phyloP scores from a whole-genome alignment of 2,329 filamentous ascomycete species.

The Scytalidium lignicola region DNA sequence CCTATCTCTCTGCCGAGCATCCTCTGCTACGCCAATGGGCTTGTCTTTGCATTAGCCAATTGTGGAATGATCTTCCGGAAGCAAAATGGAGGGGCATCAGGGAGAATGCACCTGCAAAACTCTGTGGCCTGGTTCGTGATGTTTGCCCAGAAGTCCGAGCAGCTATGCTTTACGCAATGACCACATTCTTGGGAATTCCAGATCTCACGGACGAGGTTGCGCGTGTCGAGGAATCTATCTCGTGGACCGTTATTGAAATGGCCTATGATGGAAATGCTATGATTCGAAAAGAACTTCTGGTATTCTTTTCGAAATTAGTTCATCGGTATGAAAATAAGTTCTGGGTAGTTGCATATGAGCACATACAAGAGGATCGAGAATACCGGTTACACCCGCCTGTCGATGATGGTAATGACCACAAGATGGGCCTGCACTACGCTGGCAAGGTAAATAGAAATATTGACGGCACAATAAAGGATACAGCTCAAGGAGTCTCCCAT shows the following conservation, averaged over 20 bases:
- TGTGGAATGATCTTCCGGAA: conserved; percentile 87
- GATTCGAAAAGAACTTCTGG: conserved; percentile 86
- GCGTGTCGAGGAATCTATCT: conserved; percentile 84
- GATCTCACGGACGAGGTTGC: conserved; percentile 89
- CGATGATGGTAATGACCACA: conserved; percentile 53
- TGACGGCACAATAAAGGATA: conserved; percentile 53
- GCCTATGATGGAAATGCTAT: conserved; percentile 89
- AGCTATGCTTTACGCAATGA: conserved; percentile 89
- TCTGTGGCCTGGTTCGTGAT: conserved; percentile 78
- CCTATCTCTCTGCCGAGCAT: conserved; percentile 83
- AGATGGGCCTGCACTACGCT: conserved; percentile 59
- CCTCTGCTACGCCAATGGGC: conserved; percentile 91
- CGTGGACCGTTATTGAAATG: conserved; percentile 85
- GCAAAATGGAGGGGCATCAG: conserved; percentile 96
- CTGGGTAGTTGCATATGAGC: conserved; percentile 85
- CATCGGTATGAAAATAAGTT: conserved; percentile 90
- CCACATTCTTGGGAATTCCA: conserved; percentile 88
- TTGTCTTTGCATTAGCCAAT: conserved; percentile 88
- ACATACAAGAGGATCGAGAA: conserved; percentile 77
- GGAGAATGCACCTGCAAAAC: conserved; percentile 74
- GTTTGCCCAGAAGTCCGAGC: conserved; percentile 88
- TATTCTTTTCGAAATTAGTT: conserved; percentile 91
- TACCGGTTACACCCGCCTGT: conserved; percentile 52
- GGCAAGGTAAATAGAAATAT: conserved; percentile 49
- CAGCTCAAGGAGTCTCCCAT: conserved; percentile 61